A percentile compares a stretch with the other conserved stretches of the same genome.
Evolutionary conservation across 2,329 filamentous ascomycete genomes (phyloP).

Genomic region (Aspergillus terreus): DNA sequence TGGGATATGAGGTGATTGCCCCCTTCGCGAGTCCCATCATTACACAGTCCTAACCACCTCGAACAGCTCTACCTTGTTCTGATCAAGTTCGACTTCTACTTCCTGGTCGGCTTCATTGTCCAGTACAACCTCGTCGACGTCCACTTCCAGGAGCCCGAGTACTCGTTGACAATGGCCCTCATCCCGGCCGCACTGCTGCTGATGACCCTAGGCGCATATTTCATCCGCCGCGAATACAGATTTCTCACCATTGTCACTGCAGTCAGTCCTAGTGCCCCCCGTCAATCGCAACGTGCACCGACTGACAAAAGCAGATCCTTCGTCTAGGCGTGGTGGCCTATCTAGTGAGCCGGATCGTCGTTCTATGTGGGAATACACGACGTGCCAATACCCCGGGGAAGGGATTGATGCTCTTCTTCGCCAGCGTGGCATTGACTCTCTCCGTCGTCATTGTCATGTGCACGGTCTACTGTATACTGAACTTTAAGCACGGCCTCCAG

Average conservation of each 20-base stretch:
- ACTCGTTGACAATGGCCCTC: constrained; percentile 13
- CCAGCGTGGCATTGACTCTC: neutral
- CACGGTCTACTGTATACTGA: neutral
- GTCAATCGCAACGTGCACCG: neutral
- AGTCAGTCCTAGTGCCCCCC: neutral
- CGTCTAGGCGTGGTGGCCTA: neutral
- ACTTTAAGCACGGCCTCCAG: neutral
- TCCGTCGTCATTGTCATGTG: neutral
- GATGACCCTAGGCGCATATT: constrained; percentile 10
- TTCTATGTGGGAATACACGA: neutral
- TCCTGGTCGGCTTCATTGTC: constrained; percentile 16
- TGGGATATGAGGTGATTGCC: constrained; percentile 2
- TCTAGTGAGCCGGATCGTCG: constrained; percentile 1
- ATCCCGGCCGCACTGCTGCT: constrained; percentile 12
- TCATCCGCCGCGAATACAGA: neutral
- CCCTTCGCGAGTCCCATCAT: too few relatives aligned
- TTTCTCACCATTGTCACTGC: neutral
- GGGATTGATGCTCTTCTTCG: constrained; percentile 5
- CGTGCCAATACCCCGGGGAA: neutral
- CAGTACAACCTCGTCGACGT: constrained; percentile 19
- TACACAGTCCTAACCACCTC: too few relatives aligned
- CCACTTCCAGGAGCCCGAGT: constrained; percentile 18
- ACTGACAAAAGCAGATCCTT: neutral
- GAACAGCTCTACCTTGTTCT: constrained; percentile 15
- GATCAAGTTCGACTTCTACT: constrained; percentile 15